Conservation (phyloP, 768 basidiomycete species). For the button mushroom (Agaricus bisporus) region DNA sequence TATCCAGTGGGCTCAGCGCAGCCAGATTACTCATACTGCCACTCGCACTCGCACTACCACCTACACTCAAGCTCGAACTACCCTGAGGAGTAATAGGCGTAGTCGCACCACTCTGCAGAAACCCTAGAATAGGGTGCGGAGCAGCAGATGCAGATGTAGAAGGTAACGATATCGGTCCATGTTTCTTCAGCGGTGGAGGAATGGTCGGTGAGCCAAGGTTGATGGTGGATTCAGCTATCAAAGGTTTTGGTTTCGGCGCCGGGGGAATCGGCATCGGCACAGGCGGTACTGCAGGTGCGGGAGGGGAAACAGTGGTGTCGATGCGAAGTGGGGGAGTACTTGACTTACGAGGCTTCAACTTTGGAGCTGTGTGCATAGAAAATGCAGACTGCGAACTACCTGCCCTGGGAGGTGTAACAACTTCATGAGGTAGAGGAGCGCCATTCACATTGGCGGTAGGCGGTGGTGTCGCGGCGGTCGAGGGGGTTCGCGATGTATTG, state of each 20-base stretch:
- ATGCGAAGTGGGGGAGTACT: constrained; percentile 30
- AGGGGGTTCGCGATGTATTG: not conserved
- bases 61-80: not conserved
- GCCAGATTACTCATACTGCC: constrained; percentile 15
- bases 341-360: constrained; percentile 13
- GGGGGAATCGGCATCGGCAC: constrained; percentile 14
- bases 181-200: constrained; percentile 33
- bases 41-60: not conserved
- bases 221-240: not conserved
- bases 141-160: constrained; percentile 34
- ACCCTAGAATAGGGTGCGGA: constrained; percentile 25
- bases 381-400: not conserved
- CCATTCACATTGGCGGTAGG: not conserved
- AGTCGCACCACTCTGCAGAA: constrained; percentile 23
- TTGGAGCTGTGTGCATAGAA: not conserved
- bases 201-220: constrained; percentile 21
- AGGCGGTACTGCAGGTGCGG: constrained; percentile 10
- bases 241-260: not conserved
- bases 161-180: constrained; percentile 41
- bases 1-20: constrained; percentile 36
- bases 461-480: constrained; percentile 4
- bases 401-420: not conserved
- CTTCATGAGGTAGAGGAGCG: not conserved
- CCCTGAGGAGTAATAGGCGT: constrained; percentile 8
- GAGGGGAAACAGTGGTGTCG: constrained; percentile 19